Percentiles rank a stretch among this genome's conserved stretches.
Evolutionary conservation across 805 yeast species (phyloP).

Genomic region (Saccharomycopsis babjevae): DNA sequence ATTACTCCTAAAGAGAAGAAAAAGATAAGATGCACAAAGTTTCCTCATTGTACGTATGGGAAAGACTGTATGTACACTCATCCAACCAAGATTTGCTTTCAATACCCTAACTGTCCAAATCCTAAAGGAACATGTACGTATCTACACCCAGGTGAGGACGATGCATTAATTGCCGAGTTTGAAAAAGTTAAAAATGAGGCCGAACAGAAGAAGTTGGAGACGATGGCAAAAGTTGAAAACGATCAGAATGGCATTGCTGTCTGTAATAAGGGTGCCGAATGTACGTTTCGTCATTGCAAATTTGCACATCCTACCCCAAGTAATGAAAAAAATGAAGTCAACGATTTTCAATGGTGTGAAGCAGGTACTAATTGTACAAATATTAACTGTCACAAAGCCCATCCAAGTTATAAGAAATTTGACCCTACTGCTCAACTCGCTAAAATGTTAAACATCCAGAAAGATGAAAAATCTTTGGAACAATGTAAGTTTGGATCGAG

Average conservation of each 20-base stretch:
- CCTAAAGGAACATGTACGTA: constrained; percentile 75
- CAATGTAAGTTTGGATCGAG: constrained; percentile 72
- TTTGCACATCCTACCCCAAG: constrained; percentile 91
- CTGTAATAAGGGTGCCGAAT: constrained; percentile 69
- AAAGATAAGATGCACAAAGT: constrained; percentile 56
- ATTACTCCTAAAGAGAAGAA: constrained; percentile 24
- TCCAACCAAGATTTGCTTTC: constrained; percentile 67
- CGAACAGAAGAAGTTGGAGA: constrained; percentile 33
- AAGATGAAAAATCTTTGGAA: constrained; percentile 48
- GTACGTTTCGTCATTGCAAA: constrained; percentile 73
- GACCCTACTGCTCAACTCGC: constrained; percentile 21
- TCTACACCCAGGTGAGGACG: constrained; percentile 81
- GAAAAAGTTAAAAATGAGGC: constrained; percentile 50
- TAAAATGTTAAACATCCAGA: constrained; percentile 20
- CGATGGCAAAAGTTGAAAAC: constrained; percentile 25
- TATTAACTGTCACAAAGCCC: constrained; percentile 59
- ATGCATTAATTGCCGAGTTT: constrained; percentile 54
- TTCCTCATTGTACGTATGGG: constrained; percentile 53
- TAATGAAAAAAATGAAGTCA: constrained; percentile 61
- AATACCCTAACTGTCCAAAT: constrained; percentile 69
- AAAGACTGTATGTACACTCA: constrained; percentile 68
- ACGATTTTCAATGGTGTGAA: constrained; percentile 66
- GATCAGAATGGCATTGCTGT: constrained; percentile 40
- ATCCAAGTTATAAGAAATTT: constrained; percentile 59
- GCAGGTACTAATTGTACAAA: constrained; percentile 42